A percentile compares a stretch with the other conserved stretches of the same genome.
Conservation (phyloP, 495 filamentous ascomycete species). For the Xylaria bambusicola region DNA sequence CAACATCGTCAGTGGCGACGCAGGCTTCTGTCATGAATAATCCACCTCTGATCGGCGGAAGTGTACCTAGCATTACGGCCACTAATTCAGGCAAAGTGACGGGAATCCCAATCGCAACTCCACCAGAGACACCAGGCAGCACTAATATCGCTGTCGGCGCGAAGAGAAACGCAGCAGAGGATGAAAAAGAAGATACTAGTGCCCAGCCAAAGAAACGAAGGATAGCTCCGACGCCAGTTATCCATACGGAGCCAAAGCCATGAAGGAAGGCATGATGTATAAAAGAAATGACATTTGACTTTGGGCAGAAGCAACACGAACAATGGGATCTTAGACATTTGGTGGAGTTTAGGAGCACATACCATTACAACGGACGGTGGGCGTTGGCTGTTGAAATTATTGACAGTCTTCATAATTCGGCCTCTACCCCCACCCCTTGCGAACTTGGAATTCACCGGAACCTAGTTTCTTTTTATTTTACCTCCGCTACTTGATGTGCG, state of each 20-base stretch:
- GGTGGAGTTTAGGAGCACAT: constrained; percentile 6
- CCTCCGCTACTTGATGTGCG: neutral
- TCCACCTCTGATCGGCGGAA: constrained; percentile 72
- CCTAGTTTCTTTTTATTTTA: neutral
- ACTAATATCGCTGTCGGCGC: constrained; percentile 46
- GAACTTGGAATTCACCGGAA: neutral
- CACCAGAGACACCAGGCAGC: constrained; percentile 74
- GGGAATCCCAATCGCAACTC: constrained; percentile 65
- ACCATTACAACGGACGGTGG: neutral
- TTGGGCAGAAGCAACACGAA: neutral
- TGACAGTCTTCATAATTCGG: neutral
- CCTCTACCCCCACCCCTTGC: neutral
- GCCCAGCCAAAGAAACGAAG: constrained; percentile 69
- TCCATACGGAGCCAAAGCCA: constrained; percentile 42
- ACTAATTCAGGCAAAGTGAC: constrained; percentile 61
- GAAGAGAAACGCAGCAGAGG: constrained; percentile 62
- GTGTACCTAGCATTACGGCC: constrained; percentile 72
- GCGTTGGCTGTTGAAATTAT: neutral
- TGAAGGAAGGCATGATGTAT: neutral
- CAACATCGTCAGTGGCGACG: constrained; percentile 80
- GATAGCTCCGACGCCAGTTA: constrained; percentile 73
- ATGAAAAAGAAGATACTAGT: constrained; percentile 48
- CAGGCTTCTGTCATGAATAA: constrained; percentile 64
- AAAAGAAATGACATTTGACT: constrained; percentile 1
- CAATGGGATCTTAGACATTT: neutral